A percentile compares a stretch with the other conserved stretches of the same genome.
Evolutionary conservation across 1,284 basidiomycete genomes (phyloP).

Genomic region (Coniferiporia weirii): DNA sequence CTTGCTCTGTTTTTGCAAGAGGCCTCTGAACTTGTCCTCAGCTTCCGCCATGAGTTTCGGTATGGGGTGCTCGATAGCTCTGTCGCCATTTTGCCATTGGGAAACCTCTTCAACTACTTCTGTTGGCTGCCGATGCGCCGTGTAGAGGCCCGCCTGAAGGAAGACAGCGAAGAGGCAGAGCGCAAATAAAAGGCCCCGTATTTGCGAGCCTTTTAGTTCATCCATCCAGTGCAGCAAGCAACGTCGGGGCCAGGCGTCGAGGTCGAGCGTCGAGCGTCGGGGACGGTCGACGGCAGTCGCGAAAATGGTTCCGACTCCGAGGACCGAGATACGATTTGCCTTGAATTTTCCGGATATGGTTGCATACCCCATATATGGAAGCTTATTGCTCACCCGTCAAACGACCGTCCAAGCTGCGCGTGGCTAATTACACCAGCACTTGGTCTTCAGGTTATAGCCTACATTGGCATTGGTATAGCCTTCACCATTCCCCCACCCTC

Average conservation of each 20-base stretch:
- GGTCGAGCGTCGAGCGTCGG: no score
- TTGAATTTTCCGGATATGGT: no score
- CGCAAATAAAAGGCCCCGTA: conserved; percentile 41
- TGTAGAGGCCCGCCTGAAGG: conserved; percentile 51
- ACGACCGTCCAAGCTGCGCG: not conserved
- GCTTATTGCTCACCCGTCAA: no score
- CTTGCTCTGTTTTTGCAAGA: conserved; percentile 69
- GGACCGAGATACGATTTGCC: not conserved
- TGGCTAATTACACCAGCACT: not conserved
- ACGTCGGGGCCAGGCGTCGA: not conserved
- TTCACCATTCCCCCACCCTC: not conserved
- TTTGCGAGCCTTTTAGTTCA: conserved; percentile 19
- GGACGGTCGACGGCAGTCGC: not conserved
- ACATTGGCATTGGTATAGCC: not conserved
- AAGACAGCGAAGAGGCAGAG: conserved; percentile 46
- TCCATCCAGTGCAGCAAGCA: not conserved
- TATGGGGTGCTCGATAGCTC: conserved; percentile 63
- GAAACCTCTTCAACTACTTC: conserved; percentile 17
- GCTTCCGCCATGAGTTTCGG: conserved; percentile 78
- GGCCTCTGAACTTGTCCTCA: conserved; percentile 57
- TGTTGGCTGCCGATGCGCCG: conserved; percentile 27
- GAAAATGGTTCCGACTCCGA: not conserved
- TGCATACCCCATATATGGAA: no score
- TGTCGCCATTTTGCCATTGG: not conserved
- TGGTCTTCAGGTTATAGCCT: no score